Percentiles rank a stretch among this genome's conserved stretches.
Evolutionary conservation across 1,284 basidiomycete species (phyloP).

Genomic region (Agroathelia rolfsii): DNA sequence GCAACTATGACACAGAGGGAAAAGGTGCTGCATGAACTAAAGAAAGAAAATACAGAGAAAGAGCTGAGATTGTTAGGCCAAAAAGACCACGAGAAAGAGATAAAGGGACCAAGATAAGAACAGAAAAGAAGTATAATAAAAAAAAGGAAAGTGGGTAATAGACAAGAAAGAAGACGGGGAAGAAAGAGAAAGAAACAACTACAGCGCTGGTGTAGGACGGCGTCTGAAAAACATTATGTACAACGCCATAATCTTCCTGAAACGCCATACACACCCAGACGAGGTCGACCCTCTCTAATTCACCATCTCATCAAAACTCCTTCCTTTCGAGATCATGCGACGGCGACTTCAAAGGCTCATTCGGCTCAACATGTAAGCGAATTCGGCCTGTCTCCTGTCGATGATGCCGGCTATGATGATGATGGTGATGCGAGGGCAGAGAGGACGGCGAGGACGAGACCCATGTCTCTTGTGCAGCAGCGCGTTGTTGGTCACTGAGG

Average conservation of each 20-base stretch:
- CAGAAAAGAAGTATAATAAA: not conserved
- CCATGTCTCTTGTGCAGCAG: constrained; percentile 59
- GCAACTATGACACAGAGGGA: no score
- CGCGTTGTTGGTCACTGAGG: constrained; percentile 40
- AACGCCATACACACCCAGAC: constrained; percentile 24
- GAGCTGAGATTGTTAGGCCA: no score
- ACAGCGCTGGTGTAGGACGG: constrained; percentile 4
- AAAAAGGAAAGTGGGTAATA: not conserved
- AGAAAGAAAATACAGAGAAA: not conserved
- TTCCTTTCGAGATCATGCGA: constrained; percentile 30
- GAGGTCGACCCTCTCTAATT: constrained; percentile 32
- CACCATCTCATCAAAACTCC: constrained; percentile 23
- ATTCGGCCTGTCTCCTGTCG: constrained; percentile 29
- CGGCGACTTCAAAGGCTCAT: constrained; percentile 32
- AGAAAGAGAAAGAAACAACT: not conserved
- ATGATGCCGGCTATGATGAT: constrained; percentile 14
- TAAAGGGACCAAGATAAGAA: not conserved
- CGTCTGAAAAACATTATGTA: constrained; percentile 4
- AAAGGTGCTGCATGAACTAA: no score
- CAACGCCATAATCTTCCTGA: constrained; percentile 1
- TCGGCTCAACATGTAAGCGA: constrained; percentile 30
- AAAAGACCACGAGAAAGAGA: no score
- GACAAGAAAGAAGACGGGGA: not conserved
- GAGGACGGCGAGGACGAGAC: constrained; percentile 21
- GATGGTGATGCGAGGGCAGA: constrained; percentile 17